Base-by-base conservation (phyloP, 176 grass and related monocot genomes). In the Themeda triandra region DNA sequence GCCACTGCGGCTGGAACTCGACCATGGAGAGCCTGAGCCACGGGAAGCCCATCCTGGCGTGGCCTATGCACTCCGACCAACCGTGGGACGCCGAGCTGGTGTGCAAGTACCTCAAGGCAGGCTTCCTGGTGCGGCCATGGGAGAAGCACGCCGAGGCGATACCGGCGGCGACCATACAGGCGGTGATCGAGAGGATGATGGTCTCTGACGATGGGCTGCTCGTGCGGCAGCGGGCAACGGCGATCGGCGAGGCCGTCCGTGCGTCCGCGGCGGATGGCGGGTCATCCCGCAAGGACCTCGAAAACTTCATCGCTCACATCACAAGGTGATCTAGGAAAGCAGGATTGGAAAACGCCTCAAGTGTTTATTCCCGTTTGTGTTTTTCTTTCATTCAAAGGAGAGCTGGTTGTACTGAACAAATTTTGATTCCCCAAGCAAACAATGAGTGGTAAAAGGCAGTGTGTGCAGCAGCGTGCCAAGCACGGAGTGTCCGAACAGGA, bases 1-100 rank as follows among this genome's bases (percentile, higher is more conserved):
- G 88, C 88, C 91, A 95, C 78, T 92, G 91, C 28, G 93, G 93
- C 10, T 96, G 93, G 94, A 96, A 96, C 66, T 96, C 91, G 14
- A 89, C 83, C 49, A 19, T 93, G 60, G 94, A 96, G 73, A 89
- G 88, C 81, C 24, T 96, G 45, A 89, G 89, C 92, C 62, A 89
- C 67, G 91, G 94, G 18, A 90, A 91, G 54, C 80, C 80, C 6
- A 37, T 96, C 3, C 63, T 93, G 0, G 88, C 88, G 2, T 96
- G 91, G 94, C 86, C 94, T 0, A 91, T 96, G 91, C 94, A 93
- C 76, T 89, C 21, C 7, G 94, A 93, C 73, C 91, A 96, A 51
- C 86, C 94, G 4, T 73, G 73, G 83, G 84, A 80, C 76, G 84
- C 87, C 0, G 77, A 69, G 72, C 23, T 90, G 0, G 48, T 92